phyloP scores from a whole-genome alignment of 768 basidiomycete species.

The Stropharia rugosoannulata region DNA sequence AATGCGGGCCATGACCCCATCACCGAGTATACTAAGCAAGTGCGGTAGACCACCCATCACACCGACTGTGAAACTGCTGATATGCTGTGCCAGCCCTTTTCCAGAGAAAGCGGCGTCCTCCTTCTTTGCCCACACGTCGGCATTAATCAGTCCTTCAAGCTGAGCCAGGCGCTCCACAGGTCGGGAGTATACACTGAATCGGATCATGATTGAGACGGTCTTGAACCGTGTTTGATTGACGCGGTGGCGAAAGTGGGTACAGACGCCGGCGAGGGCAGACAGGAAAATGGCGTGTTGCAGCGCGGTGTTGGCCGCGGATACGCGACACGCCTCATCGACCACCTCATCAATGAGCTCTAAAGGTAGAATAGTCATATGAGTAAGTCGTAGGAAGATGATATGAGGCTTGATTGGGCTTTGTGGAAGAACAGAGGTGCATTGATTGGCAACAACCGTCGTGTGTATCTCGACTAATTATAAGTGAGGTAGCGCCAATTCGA shows the following conservation, averaged over 20 bases:
- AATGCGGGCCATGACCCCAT: background rate
- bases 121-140: background rate
- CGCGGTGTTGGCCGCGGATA: background rate
- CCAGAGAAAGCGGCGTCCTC: too few species aligned
- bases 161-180: background rate
- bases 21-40: background rate
- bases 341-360: background rate
- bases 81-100: background rate
- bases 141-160: background rate
- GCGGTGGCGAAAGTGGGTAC: background rate
- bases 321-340: background rate
- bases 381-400: too few species aligned
- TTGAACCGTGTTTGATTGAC: background rate
- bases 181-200: background rate
- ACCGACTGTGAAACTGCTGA: background rate
- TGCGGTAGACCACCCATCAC: background rate
- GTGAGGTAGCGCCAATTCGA: too few species aligned
- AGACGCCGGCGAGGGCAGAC: background rate
- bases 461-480: too few species aligned
- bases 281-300: background rate
- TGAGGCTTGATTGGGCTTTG: too few species aligned
- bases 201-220: background rate
- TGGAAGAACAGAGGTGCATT: too few species aligned
- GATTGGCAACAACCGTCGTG: too few species aligned
- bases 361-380: background rate